Evolutionary conservation across 352 stramenopile species (phyloP).

Genomic region (Globisporangium sylvaticum): DNA sequence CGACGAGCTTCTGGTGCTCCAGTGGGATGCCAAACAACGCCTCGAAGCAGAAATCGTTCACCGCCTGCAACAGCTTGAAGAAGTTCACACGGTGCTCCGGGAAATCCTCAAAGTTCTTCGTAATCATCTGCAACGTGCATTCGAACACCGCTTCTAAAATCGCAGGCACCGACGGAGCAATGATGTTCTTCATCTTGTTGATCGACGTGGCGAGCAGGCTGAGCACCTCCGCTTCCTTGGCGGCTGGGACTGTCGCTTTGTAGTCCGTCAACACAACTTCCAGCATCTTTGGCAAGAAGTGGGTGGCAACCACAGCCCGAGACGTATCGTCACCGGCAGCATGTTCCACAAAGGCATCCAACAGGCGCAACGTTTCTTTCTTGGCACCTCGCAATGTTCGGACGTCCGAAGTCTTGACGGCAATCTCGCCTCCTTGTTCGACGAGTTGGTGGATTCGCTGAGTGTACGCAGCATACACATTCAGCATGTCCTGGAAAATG

Average conservation of each 20-base stretch:
- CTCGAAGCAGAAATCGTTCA: conserved; percentile 96
- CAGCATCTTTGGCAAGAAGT: conserved; percentile 96
- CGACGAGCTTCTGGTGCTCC: conserved; percentile 98
- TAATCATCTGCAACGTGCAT: conserved; percentile 99
- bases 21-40: conserved; percentile 96
- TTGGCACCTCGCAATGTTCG: conserved; percentile 94
- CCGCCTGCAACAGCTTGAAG: conserved; percentile 96
- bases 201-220: conserved; percentile 95
- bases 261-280: conserved; percentile 97
- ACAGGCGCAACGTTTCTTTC: conserved; percentile 94
- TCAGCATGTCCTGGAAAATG: conserved; percentile 98
- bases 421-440: conserved; percentile 88
- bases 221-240: conserved; percentile 92
- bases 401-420: conserved; percentile 92
- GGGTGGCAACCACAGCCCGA: conserved; percentile 83
- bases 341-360: conserved; percentile 95
- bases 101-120: conserved; percentile 99
- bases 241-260: conserved; percentile 65
- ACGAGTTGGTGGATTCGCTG: conserved; percentile 93
- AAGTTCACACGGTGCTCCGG: conserved; percentile 98
- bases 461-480: conserved; percentile 99
- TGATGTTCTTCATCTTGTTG: conserved; percentile 93
- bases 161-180: conserved; percentile 83
- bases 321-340: conserved; percentile 61
- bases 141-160: conserved; percentile 98